Conservation (phyloP, 371 early-diverging fungal genomes). For the Encephalitozoon intestinalis region DNA sequence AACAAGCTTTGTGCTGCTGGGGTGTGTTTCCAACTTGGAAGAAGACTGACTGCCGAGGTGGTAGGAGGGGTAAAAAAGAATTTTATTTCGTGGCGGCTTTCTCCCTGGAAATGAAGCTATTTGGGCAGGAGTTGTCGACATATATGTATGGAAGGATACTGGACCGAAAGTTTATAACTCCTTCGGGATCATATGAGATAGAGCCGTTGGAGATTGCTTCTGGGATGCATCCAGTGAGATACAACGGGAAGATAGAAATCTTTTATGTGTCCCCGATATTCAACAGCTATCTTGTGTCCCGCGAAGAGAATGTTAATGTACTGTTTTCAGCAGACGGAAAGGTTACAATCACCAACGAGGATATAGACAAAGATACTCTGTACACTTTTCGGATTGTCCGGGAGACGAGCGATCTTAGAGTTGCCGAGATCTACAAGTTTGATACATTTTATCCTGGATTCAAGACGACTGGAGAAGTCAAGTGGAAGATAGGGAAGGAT, state of each 20-base stretch:
- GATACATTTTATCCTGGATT: constrained; percentile 21
- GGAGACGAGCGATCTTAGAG: constrained; percentile 25
- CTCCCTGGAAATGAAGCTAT: constrained; percentile 29
- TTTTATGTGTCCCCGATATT: constrained; percentile 41
- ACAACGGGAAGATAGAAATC: constrained; percentile 3
- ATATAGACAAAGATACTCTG: not conserved
- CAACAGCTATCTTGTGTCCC: constrained; percentile 41
- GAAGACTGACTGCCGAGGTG: not conserved
- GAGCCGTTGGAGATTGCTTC: not conserved
- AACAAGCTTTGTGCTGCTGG: not conserved
- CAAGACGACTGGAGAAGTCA: not conserved
- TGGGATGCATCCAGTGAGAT: not conserved
- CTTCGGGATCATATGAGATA: constrained; percentile 19
- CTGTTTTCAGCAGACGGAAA: constrained; percentile 22
- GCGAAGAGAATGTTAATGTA: constrained; percentile 26
- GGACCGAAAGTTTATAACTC: constrained; percentile 26
- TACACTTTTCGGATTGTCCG: constrained; percentile 28
- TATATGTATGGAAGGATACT: constrained; percentile 44
- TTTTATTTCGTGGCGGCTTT: not conserved
- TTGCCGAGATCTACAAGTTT: constrained; percentile 26
- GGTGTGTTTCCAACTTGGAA: not conserved
- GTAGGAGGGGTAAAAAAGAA: not conserved
- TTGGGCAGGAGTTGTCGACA: constrained; percentile 21
- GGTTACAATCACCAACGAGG: constrained; percentile 27
- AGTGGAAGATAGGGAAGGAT: not conserved